Conservation (phyloP, 768 basidiomycete genomes). For the Boletellus emodensis region DNA sequence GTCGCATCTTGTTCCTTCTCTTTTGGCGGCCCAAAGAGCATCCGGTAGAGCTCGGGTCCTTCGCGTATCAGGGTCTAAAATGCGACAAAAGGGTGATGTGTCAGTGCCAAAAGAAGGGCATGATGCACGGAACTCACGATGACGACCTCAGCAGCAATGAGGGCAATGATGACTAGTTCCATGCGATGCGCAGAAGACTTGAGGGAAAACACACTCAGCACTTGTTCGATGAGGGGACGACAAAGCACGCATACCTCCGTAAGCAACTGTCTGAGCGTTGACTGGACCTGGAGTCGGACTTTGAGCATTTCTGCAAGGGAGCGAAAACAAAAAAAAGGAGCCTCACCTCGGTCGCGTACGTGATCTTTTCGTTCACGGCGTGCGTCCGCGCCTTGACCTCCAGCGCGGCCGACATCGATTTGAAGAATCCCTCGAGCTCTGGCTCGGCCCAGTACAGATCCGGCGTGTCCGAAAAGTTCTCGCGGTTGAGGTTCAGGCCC, state of each 20-base stretch:
- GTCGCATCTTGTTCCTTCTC: constrained; percentile 4
- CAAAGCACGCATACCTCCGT: constrained; percentile 54
- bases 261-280: constrained; percentile 80
- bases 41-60: constrained; percentile 71
- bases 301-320: background rate
- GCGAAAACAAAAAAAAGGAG: background rate
- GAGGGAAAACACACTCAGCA: constrained; percentile 1
- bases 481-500: constrained; percentile 82
- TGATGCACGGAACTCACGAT: constrained; percentile 51
- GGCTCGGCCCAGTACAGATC: constrained; percentile 97
- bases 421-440: constrained; percentile 84
- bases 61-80: constrained; percentile 69
- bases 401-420: constrained; percentile 77
- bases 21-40: constrained; percentile 29
- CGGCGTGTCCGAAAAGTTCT: constrained; percentile 85
- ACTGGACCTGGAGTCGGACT: constrained; percentile 57
- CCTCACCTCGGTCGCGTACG: constrained; percentile 73
- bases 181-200: constrained; percentile 87
- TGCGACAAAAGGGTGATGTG: background rate
- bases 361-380: constrained; percentile 88
- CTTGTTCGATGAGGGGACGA: background rate
- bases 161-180: constrained; percentile 92
- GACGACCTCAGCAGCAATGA: constrained; percentile 94
- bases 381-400: constrained; percentile 81
- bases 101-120: background rate